These are phyloP conservation scores for Aspergillus mulundensis DNA, from an alignment of 495 filamentous ascomycete genomes.

Conservation along the genomic window DNA sequence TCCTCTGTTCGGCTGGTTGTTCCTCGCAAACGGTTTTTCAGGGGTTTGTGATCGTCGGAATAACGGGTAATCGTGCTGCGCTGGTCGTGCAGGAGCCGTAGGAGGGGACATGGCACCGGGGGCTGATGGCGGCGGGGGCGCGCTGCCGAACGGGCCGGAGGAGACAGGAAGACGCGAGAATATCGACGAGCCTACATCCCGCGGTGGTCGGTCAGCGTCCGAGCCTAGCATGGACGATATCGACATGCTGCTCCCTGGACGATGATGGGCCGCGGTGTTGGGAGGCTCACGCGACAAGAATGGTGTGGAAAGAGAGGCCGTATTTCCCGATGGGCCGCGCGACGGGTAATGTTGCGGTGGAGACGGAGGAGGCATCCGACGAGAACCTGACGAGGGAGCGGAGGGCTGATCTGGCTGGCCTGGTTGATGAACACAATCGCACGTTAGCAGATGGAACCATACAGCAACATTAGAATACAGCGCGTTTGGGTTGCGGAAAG, in stretches of 20 bases:
- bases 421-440: slow-evolving; percentile 8
- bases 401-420: slow-evolving; percentile 37
- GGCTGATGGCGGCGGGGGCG: slow-evolving; percentile 28
- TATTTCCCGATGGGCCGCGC: slow-evolving; percentile 39
- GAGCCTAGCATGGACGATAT: slow-evolving; percentile 85
- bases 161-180: slow-evolving; percentile 52
- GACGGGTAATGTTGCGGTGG: slow-evolving; percentile 51
- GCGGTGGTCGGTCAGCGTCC: slow-evolving; percentile 57
- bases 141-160: slow-evolving; percentile 36
- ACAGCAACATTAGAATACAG: background rate
- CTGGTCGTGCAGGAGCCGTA: slow-evolving; percentile 39
- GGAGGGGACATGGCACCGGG: slow-evolving; percentile 45
- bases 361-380: slow-evolving; percentile 59
- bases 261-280: slow-evolving; percentile 43
- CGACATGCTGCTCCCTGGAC: slow-evolving; percentile 81
- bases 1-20: slow-evolving; percentile 26
- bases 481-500: background rate
- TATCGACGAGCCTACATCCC: slow-evolving; percentile 50
- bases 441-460: slow-evolving; percentile 11
- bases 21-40: slow-evolving; percentile 49
- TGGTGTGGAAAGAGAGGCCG: slow-evolving; percentile 39
- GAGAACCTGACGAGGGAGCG: slow-evolving; percentile 45
- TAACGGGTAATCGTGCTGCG: slow-evolving; percentile 53
- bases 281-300: slow-evolving; percentile 52
- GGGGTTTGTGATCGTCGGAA: slow-evolving; percentile 73